Evolutionary conservation across 768 basidiomycete species (phyloP).

Genomic region (Lentinula sp.): DNA sequence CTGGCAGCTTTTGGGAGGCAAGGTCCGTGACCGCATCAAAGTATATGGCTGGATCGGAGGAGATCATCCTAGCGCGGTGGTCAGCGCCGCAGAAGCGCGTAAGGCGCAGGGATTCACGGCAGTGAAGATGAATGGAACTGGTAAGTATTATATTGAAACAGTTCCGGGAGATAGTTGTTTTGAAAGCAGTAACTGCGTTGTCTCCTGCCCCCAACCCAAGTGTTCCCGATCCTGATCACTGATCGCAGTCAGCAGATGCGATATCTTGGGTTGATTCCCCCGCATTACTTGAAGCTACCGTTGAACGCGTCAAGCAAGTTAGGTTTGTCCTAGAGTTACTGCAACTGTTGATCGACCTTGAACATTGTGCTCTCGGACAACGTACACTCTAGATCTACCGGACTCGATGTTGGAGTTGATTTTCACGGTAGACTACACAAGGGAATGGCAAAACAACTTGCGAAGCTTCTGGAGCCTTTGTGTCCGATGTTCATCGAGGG

Average conservation of each 20-base stretch:
- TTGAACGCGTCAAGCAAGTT: slow-evolving; percentile 46
- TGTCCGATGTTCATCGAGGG: slow-evolving; percentile 64
- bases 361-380: background rate
- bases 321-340: slow-evolving; percentile 18
- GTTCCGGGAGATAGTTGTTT: background rate
- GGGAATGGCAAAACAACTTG: slow-evolving; percentile 65
- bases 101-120: slow-evolving; percentile 61
- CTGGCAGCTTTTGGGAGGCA: slow-evolving; percentile 65
- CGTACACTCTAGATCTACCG: slow-evolving; percentile 24
- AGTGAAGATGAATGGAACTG: slow-evolving; percentile 69
- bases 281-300: slow-evolving; percentile 38
- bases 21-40: slow-evolving; percentile 51
- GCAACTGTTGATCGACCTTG: background rate
- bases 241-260: slow-evolving; percentile 8
- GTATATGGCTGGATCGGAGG: slow-evolving; percentile 62
- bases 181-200: background rate
- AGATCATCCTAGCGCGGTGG: slow-evolving; percentile 45
- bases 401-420: slow-evolving; percentile 61
- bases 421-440: slow-evolving; percentile 70
- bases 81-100: slow-evolving; percentile 43
- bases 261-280: slow-evolving; percentile 62
- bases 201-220: background rate
- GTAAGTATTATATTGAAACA: slow-evolving; percentile 23
- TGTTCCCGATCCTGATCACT: background rate
- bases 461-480: slow-evolving; percentile 50